Evolutionary conservation across 495 filamentous ascomycete genomes (phyloP).

Genomic region (Aspergillus bridgeri): DNA sequence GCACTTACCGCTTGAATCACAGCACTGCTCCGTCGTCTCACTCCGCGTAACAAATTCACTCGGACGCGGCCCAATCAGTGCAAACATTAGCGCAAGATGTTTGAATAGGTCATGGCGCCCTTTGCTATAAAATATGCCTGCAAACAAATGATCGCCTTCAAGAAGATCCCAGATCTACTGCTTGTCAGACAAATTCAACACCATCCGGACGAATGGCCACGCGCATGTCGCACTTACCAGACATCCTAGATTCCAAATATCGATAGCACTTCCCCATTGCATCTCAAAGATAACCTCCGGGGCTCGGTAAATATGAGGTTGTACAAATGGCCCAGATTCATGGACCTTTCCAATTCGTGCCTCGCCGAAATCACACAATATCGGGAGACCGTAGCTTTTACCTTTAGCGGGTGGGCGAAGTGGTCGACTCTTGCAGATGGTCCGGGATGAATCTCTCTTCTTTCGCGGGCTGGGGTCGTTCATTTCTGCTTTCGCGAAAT

Average conservation of each 20-base stretch:
- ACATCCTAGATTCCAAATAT: slow-evolving; percentile 43
- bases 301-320: slow-evolving; percentile 41
- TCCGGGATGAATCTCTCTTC: slow-evolving; percentile 19
- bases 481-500: slow-evolving; percentile 25
- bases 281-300: slow-evolving; percentile 43
- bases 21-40: slow-evolving; percentile 34
- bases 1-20: slow-evolving; percentile 29
- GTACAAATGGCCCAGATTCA: slow-evolving; percentile 27
- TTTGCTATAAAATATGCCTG: slow-evolving; percentile 28
- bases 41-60: slow-evolving; percentile 32
- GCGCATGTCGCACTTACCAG: slow-evolving; percentile 29
- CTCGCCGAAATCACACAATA: slow-evolving; percentile 34
- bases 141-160: slow-evolving; percentile 43
- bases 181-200: slow-evolving; percentile 9
- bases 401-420: slow-evolving; percentile 17
- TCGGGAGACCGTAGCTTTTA: slow-evolving; percentile 20
- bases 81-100: slow-evolving; percentile 43
- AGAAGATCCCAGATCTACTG: slow-evolving; percentile 47
- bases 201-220: slow-evolving; percentile 4
- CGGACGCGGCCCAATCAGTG: slow-evolving; percentile 43
- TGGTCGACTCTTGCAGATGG: slow-evolving; percentile 24
- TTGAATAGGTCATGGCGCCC: slow-evolving; percentile 31
- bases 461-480: slow-evolving; percentile 27
- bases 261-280: slow-evolving; percentile 36
- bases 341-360: slow-evolving; percentile 26